Conservation (phyloP, 495 filamentous ascomycete genomes). For the Hypoxylon fragiforme region DNA sequence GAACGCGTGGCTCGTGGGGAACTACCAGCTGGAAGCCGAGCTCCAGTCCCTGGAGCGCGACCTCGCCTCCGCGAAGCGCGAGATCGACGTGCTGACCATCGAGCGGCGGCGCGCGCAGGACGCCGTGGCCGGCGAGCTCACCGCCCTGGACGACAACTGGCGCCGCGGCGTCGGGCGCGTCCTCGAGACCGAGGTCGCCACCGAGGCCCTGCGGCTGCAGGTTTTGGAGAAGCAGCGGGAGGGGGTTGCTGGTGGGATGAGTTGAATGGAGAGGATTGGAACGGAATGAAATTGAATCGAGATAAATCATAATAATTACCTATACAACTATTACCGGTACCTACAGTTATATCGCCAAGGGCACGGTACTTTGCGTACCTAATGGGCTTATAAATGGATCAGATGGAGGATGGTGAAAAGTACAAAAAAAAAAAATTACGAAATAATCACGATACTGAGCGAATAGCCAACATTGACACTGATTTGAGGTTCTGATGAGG, state of each 20-base stretch:
- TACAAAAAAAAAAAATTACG: conserved; percentile 9
- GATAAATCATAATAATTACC: too few species aligned
- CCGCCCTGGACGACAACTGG: conserved; percentile 72
- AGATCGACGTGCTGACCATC: conserved; percentile 71
- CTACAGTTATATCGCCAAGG: too few species aligned
- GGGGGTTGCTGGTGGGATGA: too few species aligned
- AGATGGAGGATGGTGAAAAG: too few species aligned
- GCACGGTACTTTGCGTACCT: too few species aligned
- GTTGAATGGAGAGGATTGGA: too few species aligned
- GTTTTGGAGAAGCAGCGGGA: conserved; percentile 41
- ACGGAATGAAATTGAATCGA: too few species aligned
- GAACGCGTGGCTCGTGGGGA: conserved; percentile 88
- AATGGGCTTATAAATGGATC: too few species aligned
- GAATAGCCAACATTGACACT: neutral
- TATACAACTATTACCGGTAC: too few species aligned
- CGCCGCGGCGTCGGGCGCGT: conserved; percentile 68
- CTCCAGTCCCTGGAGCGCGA: conserved; percentile 76
- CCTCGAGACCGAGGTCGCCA: conserved; percentile 75
- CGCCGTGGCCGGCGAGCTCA: conserved; percentile 66
- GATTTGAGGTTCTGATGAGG: conserved; percentile 1
- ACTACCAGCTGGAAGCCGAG: conserved; percentile 74
- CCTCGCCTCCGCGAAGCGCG: conserved; percentile 63
- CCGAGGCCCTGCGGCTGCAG: conserved; percentile 63
- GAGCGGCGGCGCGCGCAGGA: conserved; percentile 72
- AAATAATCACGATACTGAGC: conserved; percentile 12